Base-by-base conservation (phyloP, 805 yeast species). In the Metschnikowia reukaufii region DNA sequence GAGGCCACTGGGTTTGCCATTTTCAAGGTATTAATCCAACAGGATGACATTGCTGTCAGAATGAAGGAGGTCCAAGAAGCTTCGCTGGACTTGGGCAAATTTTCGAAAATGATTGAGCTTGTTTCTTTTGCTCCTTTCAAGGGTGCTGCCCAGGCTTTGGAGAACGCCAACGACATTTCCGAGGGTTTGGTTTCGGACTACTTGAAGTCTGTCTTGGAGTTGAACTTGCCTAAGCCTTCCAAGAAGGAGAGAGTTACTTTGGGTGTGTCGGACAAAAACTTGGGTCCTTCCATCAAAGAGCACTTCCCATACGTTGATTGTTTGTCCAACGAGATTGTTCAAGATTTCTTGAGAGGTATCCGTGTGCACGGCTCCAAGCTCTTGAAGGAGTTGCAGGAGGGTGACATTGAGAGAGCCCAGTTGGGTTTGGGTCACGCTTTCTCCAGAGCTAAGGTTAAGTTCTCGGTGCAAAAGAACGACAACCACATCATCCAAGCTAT, bases 401-500 rank as follows among this genome's bases (percentile, higher is more conserved):
- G 97, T 65, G 99, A 94, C 69, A 77, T 91, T 58, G 98, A 92
- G 76, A 84, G 96, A 74, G 99, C 99, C 39, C 98, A 94, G 76
- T 82, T 94, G 61, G 99, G 99, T 82, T 80, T 94, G 65, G 97
- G 97, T 64, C 99, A 94, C 68, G 99, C 99, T 61, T 94, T 94
- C 77, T 94, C 98, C 50, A 84, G 99, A 76, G 94, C 97, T 60
- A 94, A 94, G 77, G 99, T 94, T 67, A 94, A 94, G 92, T 94
- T 94, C 70, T 86, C 95, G 42, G 98, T 95, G 48, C 97, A 91
- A 74, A 94, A 94, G 81, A 94, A 94, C 71, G 99, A 94, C 73
- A 94, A 94, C 80, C 99, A 94, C 73, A 94, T 94, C 67, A 94
- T 94, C 67, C 99, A 94, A 78, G 97, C 99, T 44, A 94, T 94